Base-by-base conservation (phyloP, 2,329 filamentous ascomycete species). In the Podosphaera xanthii region DNA sequence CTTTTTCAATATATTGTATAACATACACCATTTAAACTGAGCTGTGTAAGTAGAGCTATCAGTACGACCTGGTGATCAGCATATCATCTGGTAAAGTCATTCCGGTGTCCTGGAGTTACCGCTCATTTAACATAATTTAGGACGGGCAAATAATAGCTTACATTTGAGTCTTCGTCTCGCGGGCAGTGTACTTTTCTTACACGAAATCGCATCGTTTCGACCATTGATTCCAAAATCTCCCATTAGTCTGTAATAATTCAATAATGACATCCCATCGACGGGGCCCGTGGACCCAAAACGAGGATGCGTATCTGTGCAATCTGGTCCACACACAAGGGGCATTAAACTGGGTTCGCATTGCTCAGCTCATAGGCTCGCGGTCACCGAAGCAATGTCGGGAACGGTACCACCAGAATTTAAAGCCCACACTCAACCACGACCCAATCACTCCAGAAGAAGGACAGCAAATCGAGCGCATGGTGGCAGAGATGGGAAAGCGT, bases 331-430 rank as follows among this genome's bases (percentile, higher is more conserved):
- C 77, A 58, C 81, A 87, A 70, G 87, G 86, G 86, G 87, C 38
- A 78, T 78, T 86, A 69, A 92, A 95, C 77, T 97, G 91, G 91
- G 88, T 95, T 12, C 79, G 82, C 63, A 94, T 96, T 67, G 82
- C 90, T 36, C 75, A 82, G 59, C 77, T 82, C 64, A 82, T 96
- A 66, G 77, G 79, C 61, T 83, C 85, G 34, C 81, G 91, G 62
- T 87, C 87, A 33, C 85, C 91, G 58, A 97, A 97, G 75, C 91
- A 97, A 74, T 97, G 91, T 71, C 82, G 91, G 60, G 91, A 97
- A 73, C 80, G 91, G 55, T 97, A 86, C 69, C 88, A 95, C 69
- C 91, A 97, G 69, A 95, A 96, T 70, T 77, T 97, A 53, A 95
- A 88, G 70, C 83, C 84, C 0, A 74, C 76, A 1, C 73, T 90